A percentile compares a stretch with the other conserved stretches of the same genome.
phyloP scores from a whole-genome alignment of 495 filamentous ascomycete genomes.

The Daldinia childiae region DNA sequence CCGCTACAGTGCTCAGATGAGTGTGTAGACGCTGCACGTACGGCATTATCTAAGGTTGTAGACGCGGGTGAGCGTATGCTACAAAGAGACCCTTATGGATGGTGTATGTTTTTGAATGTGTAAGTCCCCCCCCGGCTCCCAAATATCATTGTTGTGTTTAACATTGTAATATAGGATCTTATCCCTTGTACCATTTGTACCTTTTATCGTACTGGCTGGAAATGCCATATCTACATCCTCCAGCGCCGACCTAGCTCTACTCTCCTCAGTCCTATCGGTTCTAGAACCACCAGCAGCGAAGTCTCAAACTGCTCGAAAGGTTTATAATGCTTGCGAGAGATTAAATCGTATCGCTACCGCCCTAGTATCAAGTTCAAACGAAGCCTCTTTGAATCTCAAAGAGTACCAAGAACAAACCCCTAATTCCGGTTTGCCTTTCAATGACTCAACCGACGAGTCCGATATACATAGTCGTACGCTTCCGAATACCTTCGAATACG shows the following conservation, averaged over 20 bases:
- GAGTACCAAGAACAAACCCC: conserved; percentile 6
- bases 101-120: conserved; percentile 34
- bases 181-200: conserved; percentile 68
- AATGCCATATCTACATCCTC: conserved; percentile 65
- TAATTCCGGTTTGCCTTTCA: neutral
- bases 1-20: conserved; percentile 53
- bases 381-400: neutral
- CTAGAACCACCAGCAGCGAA: conserved; percentile 17
- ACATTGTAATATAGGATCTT: conserved; percentile 21
- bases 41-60: conserved; percentile 56
- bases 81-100: neutral
- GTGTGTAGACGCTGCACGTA: conserved; percentile 67
- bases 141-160: neutral
- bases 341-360: conserved; percentile 30
- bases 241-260: conserved; percentile 54
- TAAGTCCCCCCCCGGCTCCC: conserved; percentile 1
- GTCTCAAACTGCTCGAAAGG: conserved; percentile 24
- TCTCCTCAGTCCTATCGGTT: conserved; percentile 26
- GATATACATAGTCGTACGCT: neutral
- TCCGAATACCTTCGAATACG: conserved; percentile 24
- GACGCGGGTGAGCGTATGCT: conserved; percentile 22
- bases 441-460: neutral
- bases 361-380: conserved; percentile 28
- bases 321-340: conserved; percentile 39
- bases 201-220: conserved; percentile 74